Percentiles rank a stretch among this genome's conserved stretches.
These are phyloP conservation scores for Aspergillus hancockii DNA, from an alignment of 495 filamentous ascomycete species.

Conservation along the genomic window DNA sequence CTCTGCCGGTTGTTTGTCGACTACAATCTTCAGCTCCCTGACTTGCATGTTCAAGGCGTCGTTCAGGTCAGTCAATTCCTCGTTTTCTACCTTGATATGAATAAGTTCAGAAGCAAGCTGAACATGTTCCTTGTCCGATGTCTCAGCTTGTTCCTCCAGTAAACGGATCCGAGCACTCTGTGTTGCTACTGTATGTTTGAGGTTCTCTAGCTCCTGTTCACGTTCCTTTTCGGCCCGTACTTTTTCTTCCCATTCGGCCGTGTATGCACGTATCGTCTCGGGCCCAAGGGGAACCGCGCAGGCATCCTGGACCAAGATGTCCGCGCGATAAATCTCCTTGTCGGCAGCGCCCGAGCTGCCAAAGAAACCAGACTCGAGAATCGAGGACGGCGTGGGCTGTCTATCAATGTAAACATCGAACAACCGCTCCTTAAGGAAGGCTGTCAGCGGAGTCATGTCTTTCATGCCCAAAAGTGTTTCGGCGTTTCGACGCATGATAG, in stretches of 20 bases:
- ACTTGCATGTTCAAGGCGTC: conserved; percentile 84
- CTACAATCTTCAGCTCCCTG: conserved; percentile 74
- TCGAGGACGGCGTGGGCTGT: conserved; percentile 78
- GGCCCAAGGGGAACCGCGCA: conserved; percentile 84
- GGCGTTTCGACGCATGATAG: conserved; percentile 92
- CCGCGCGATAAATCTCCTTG: conserved; percentile 93
- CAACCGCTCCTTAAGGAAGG: conserved; percentile 86
- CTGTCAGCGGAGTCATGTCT: conserved; percentile 85
- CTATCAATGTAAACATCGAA: conserved; percentile 98
- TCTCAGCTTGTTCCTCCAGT: conserved; percentile 85
- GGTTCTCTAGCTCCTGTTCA: conserved; percentile 76
- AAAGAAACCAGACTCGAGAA: conserved; percentile 97
- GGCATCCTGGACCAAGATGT: conserved; percentile 89
- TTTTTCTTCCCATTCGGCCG: conserved; percentile 89
- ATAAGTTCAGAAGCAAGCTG: conserved; percentile 88
- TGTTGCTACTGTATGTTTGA: conserved; percentile 63
- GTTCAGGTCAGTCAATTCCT: conserved; percentile 82
- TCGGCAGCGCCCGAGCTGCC: conserved; percentile 86
- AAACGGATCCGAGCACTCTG: conserved; percentile 72
- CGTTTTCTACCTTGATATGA: conserved; percentile 88
- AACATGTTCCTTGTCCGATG: conserved; percentile 91
- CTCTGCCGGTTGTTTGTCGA: conserved; percentile 86
- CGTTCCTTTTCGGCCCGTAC: conserved; percentile 73
- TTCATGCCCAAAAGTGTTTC: conserved; percentile 77
- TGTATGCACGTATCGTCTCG: conserved; percentile 77